phyloP scores from a whole-genome alignment of 495 filamentous ascomycete species.

The Ramalina intermedia region DNA sequence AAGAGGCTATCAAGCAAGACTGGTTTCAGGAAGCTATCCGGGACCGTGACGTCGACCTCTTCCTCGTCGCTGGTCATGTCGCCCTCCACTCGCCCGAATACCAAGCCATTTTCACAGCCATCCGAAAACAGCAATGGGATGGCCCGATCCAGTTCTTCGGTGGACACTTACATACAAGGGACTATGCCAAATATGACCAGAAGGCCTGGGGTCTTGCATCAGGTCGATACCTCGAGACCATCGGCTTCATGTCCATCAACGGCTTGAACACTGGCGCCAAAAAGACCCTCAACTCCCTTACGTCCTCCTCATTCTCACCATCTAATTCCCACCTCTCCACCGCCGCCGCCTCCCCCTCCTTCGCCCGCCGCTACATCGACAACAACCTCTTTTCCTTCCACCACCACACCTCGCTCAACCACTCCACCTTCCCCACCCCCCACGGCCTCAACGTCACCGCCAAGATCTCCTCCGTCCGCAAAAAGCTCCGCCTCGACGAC shows the following conservation, averaged over 20 bases:
- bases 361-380: slow-evolving; percentile 78
- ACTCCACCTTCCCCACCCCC: slow-evolving; percentile 59
- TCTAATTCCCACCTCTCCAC: background rate
- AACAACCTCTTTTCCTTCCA: slow-evolving; percentile 81
- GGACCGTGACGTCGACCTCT: slow-evolving; percentile 69
- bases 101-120: slow-evolving; percentile 58
- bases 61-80: slow-evolving; percentile 78
- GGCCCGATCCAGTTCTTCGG: slow-evolving; percentile 89
- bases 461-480: slow-evolving; percentile 56
- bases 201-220: slow-evolving; percentile 73
- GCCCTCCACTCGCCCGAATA: slow-evolving; percentile 68
- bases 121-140: slow-evolving; percentile 60
- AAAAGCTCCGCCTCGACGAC: slow-evolving; percentile 54
- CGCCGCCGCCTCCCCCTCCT: slow-evolving; percentile 29
- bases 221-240: slow-evolving; percentile 96
- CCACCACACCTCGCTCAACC: slow-evolving; percentile 62
- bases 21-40: slow-evolving; percentile 86
- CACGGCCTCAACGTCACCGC: slow-evolving; percentile 58
- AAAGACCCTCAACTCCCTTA: slow-evolving; percentile 1
- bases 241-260: slow-evolving; percentile 82
- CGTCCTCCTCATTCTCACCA: background rate
- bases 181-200: slow-evolving; percentile 67
- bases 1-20: slow-evolving; percentile 59
- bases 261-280: slow-evolving; percentile 39
- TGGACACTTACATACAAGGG: slow-evolving; percentile 81